Conservation (phyloP, 106 monocot species). For the Phalaenopsis aphrodite region DNA sequence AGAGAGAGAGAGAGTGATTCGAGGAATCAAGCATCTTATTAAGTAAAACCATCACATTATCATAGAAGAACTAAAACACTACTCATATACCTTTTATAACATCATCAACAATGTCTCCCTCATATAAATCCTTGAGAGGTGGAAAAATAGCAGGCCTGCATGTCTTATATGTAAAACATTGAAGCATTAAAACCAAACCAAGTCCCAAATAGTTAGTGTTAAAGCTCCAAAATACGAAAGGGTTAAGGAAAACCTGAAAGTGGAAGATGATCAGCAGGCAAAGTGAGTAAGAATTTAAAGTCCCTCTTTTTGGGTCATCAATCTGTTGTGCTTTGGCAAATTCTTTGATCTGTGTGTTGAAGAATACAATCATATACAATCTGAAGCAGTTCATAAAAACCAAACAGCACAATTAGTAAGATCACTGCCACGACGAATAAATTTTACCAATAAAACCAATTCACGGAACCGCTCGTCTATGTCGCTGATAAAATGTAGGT, state of each 20-base stretch:
- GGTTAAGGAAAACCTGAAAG: slow-evolving; percentile 61
- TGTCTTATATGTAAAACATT: slow-evolving; percentile 28
- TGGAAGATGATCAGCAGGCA: slow-evolving; percentile 84
- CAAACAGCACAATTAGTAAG: not conserved
- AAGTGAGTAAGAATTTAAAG: slow-evolving; percentile 85
- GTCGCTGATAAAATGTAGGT: slow-evolving; percentile 41
- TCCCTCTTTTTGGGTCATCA: slow-evolving; percentile 74
- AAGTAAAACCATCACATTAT: not conserved
- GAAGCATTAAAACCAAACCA: slow-evolving; percentile 1
- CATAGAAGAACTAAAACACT: not conserved
- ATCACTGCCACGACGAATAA: not conserved
- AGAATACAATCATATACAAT: not conserved
- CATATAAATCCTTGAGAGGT: slow-evolving; percentile 51
- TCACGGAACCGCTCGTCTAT: slow-evolving; percentile 74
- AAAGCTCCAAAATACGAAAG: not conserved
- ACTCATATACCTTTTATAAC: not conserved
- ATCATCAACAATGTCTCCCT: slow-evolving; percentile 31
- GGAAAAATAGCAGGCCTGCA: slow-evolving; percentile 75
- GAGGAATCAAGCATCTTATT: not conserved
- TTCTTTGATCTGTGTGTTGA: slow-evolving; percentile 59
- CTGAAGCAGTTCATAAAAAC: slow-evolving; percentile 7
- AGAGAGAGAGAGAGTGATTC: not conserved
- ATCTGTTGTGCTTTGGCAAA: slow-evolving; percentile 88
- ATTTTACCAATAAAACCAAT: slow-evolving; percentile 78
- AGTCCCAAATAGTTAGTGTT: not conserved